phyloP scores from a whole-genome alignment of 2,329 filamentous ascomycete species.

The Fusarium dlaminii region DNA sequence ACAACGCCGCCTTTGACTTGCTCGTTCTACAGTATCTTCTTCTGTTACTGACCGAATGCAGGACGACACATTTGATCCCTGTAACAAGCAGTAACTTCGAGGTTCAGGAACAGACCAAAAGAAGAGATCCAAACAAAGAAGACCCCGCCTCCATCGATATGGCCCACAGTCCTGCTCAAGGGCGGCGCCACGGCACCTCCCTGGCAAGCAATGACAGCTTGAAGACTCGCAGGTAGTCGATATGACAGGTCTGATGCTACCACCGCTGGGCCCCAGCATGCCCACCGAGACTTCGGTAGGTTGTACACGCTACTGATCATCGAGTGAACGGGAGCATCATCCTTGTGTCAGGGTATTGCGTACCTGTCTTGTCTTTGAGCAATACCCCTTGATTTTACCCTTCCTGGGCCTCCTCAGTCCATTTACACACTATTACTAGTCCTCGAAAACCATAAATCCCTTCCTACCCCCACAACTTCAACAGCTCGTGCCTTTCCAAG shows the following conservation, averaged over 20 bases:
- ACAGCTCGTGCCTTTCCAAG: slow-evolving; percentile 18
- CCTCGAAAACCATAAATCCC: slow-evolving; percentile 48
- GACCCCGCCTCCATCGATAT: slow-evolving; percentile 34
- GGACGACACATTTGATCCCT: background rate
- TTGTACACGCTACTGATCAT: slow-evolving; percentile 43
- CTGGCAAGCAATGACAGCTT: slow-evolving; percentile 39
- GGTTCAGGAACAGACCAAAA: slow-evolving; percentile 7
- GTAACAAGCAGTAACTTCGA: background rate
- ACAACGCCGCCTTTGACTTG: background rate
- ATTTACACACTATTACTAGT: slow-evolving; percentile 28
- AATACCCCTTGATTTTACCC: slow-evolving; percentile 38
- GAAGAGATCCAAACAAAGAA: slow-evolving; percentile 10
- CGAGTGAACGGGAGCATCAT: slow-evolving; percentile 36
- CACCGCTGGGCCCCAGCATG: slow-evolving; percentile 35
- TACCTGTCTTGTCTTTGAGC: slow-evolving; percentile 29
- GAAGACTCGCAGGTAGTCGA: slow-evolving; percentile 45
- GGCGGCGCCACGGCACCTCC: slow-evolving; percentile 38
- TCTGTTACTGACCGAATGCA: slow-evolving; percentile 1
- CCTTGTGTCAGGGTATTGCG: slow-evolving; percentile 27
- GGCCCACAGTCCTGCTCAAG: slow-evolving; percentile 35
- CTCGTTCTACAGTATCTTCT: background rate
- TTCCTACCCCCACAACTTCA: slow-evolving; percentile 42
- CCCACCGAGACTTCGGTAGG: slow-evolving; percentile 40
- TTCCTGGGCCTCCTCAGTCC: slow-evolving; percentile 25
- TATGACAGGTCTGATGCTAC: slow-evolving; percentile 49